phyloP scores from a whole-genome alignment of 371 early-diverging fungal genomes.

The Rhizomucor miehei region DNA sequence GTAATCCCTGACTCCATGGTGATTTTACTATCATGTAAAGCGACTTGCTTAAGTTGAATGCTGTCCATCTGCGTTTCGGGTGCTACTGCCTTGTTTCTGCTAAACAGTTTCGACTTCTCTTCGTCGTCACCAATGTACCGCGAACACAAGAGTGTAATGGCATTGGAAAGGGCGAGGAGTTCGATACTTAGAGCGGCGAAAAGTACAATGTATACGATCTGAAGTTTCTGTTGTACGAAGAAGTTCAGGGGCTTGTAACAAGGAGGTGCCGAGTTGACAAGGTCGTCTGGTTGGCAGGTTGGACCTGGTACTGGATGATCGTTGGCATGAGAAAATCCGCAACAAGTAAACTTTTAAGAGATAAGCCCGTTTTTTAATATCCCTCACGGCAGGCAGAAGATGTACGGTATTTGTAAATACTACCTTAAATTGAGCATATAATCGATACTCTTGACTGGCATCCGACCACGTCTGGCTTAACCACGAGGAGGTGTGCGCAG shows the following conservation, averaged over 20 bases:
- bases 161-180: constrained; percentile 32
- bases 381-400: not conserved
- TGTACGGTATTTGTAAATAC: not conserved
- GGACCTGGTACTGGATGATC: constrained; percentile 26
- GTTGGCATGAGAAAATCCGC: constrained; percentile 29
- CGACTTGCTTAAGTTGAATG: too few relatives aligned
- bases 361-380: not conserved
- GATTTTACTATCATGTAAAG: too few relatives aligned
- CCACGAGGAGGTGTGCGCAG: constrained; percentile 32
- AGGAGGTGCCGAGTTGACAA: constrained; percentile 23
- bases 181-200: constrained; percentile 34
- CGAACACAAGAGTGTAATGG: constrained; percentile 29
- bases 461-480: constrained; percentile 28
- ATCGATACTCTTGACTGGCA: constrained; percentile 23
- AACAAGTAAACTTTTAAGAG: constrained; percentile 28
- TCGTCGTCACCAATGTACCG: constrained; percentile 6
- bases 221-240: constrained; percentile 21
- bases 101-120: too few relatives aligned
- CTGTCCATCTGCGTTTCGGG: too few relatives aligned
- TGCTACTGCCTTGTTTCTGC: too few relatives aligned
- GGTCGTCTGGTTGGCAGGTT: constrained; percentile 23
- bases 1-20: too few relatives aligned
- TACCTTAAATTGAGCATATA: constrained; percentile 36
- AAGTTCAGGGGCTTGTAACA: constrained; percentile 25
- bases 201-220: constrained; percentile 28